These are phyloP conservation scores for Aspergillus hiratsukae DNA, from an alignment of 2,329 filamentous ascomycete genomes.

Conservation along the genomic window DNA sequence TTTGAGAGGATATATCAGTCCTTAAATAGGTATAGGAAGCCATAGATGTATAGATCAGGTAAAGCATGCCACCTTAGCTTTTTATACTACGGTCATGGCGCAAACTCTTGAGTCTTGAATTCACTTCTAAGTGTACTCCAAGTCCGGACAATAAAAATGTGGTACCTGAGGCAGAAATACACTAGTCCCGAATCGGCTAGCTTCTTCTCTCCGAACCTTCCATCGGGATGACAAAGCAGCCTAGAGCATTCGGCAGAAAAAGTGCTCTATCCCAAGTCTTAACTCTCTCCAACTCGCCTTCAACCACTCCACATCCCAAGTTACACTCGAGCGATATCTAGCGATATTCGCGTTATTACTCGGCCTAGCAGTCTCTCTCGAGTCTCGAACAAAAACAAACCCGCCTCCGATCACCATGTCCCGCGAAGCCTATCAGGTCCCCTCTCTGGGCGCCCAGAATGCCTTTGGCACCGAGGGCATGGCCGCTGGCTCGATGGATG, in stretches of 20 bases:
- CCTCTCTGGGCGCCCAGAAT: slow-evolving; percentile 48
- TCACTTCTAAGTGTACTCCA: neutral
- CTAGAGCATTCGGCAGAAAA: neutral
- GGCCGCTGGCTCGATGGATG: slow-evolving; percentile 44
- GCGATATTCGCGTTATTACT: neutral
- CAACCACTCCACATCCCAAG: neutral
- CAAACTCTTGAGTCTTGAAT: neutral
- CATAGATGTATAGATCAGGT: neutral
- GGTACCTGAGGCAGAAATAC: neutral
- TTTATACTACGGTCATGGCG: neutral
- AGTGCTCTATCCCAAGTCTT: neutral
- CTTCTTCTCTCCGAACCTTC: neutral
- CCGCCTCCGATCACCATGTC: slow-evolving; percentile 46
- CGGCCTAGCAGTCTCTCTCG: too few species aligned
- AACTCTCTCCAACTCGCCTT: neutral
- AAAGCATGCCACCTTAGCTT: neutral
- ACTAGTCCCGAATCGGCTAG: neutral
- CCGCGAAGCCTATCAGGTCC: slow-evolving; percentile 74
- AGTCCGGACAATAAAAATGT: neutral
- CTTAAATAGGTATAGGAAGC: neutral
- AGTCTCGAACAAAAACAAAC: too few species aligned
- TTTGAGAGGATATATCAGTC: neutral
- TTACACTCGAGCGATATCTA: neutral
- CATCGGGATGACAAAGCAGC: neutral
- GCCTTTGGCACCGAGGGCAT: slow-evolving; percentile 40